phyloP scores from a whole-genome alignment of 805 yeast species.

The Metschnikowia gelsemii region DNA sequence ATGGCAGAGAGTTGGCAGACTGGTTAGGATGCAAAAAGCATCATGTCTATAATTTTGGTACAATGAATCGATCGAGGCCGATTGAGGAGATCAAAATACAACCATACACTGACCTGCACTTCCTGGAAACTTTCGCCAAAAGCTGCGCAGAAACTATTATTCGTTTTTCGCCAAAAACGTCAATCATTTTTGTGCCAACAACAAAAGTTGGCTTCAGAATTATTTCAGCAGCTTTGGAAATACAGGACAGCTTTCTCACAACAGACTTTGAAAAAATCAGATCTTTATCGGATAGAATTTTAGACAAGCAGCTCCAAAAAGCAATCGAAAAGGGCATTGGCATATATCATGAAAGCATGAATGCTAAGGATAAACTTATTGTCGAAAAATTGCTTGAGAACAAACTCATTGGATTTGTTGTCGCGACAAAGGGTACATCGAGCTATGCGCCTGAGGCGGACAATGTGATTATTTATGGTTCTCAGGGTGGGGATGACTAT shows the following conservation, averaged over 20 bases:
- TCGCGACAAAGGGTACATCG: constrained; percentile 62
- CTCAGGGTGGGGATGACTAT: constrained; percentile 58
- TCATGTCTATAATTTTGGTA: constrained; percentile 66
- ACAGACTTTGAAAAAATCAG: constrained; percentile 2
- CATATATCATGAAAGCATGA: constrained; percentile 57
- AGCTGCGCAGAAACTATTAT: constrained; percentile 7
- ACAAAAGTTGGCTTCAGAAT: constrained; percentile 30
- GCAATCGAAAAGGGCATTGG: constrained; percentile 59
- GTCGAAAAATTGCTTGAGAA: constrained; percentile 52
- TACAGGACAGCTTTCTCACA: constrained; percentile 3
- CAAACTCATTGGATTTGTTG: constrained; percentile 54
- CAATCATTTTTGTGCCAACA: constrained; percentile 54
- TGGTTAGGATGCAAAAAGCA: constrained; percentile 77
- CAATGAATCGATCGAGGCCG: constrained; percentile 56
- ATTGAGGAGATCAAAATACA: constrained; percentile 57
- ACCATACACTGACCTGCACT: constrained; percentile 22
- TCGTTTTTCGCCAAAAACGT: background rate
- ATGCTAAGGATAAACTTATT: constrained; percentile 47
- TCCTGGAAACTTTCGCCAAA: background rate
- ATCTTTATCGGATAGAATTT: constrained; percentile 2
- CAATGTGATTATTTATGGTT: constrained; percentile 64
- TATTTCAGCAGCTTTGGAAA: constrained; percentile 7
- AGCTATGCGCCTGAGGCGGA: constrained; percentile 50
- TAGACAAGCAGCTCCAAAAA: constrained; percentile 10
- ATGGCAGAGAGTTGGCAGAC: constrained; percentile 73